Base-by-base conservation (phyloP, 805 yeast species). In the Ascoidea rubescens region DNA sequence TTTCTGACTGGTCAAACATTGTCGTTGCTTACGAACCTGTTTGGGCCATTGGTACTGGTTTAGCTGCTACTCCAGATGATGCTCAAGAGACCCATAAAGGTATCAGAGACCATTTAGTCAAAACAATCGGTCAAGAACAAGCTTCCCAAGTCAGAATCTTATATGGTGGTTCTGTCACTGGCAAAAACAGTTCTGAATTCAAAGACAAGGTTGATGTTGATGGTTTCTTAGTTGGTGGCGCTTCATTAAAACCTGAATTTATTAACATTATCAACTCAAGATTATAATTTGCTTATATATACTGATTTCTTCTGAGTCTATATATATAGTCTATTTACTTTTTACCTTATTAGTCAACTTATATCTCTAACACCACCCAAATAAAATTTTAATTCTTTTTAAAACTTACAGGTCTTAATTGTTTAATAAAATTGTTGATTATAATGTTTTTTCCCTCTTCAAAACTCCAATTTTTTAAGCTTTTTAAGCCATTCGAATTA, bases 21-120 rank as follows among this genome's bases (percentile, higher is more conserved):
- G 98, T 93, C 59, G 74, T 93, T 70, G 99, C 99, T 65, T 93
- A 93, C 76, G 99, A 93, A 77, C 99, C 99, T 64, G 96, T 93
- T 61, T 93, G 99, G 99, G 99, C 99, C 64, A 93, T 93, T 64
- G 99, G 99, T 71, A 90, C 98, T 62, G 99, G 99, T 67, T 81
- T 93, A 67, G 96, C 98, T 64, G 98, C 99, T 57, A 93, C 99
- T 62, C 89, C 99, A 61, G 87, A 85, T 61, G 99, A 93, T 68
- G 99, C 99, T 61, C 96, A 93, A 77, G 88, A 83, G 60, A 87
- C 93, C 65, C 99, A 93, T 77, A 78, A 79, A 68, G 78, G 77
- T 62, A 87, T 93, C 74, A 87, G 99, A 79, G 78, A 72, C 57
- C 89, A 78, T 79, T 79, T 93, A 69, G 74, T 79, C 61, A 72